A percentile compares a stretch with the other conserved stretches of the same genome.
These are phyloP conservation scores for Raffaelea albimanens DNA, from an alignment of 2,329 filamentous ascomycete species.

Conservation along the genomic window DNA sequence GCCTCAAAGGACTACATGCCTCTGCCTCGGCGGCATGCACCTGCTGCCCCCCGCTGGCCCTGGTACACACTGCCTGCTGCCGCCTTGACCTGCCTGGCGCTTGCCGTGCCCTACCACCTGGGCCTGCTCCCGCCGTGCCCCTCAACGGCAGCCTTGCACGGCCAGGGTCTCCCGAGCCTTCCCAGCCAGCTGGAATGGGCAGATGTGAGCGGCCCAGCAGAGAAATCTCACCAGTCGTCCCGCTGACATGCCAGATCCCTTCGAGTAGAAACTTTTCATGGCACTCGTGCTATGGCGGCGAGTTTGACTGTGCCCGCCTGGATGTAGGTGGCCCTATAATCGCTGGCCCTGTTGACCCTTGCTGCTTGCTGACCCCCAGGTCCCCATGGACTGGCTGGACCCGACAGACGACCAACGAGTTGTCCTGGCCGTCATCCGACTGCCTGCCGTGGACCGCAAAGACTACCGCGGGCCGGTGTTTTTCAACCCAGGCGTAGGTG, in stretches of 20 bases:
- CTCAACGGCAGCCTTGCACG: no score
- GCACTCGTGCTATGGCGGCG: constrained; percentile 24
- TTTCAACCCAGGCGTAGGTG: constrained; percentile 27
- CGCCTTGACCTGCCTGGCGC: no score
- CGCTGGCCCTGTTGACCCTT: background rate
- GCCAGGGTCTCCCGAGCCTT: no score
- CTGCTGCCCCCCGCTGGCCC: no score
- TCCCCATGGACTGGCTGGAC: constrained; percentile 31
- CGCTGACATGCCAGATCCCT: constrained; percentile 16
- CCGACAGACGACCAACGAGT: constrained; percentile 24
- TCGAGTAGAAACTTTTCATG: constrained; percentile 22
- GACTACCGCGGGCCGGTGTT: constrained; percentile 25
- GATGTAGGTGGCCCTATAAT: constrained; percentile 13
- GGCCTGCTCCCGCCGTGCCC: no score
- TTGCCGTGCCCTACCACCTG: no score
- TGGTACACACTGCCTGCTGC: no score
- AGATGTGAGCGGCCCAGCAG: background rate
- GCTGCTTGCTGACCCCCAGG: constrained; percentile 3
- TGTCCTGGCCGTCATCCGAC: constrained; percentile 26
- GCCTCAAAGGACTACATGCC: no score
- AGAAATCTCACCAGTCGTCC: background rate
- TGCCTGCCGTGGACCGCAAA: constrained; percentile 19
- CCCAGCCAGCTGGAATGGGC: background rate
- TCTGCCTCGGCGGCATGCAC: no score
- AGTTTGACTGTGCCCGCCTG: constrained; percentile 26